Evolutionary conservation across 805 yeast genomes (phyloP).

Genomic region (Lachancea cidri): DNA sequence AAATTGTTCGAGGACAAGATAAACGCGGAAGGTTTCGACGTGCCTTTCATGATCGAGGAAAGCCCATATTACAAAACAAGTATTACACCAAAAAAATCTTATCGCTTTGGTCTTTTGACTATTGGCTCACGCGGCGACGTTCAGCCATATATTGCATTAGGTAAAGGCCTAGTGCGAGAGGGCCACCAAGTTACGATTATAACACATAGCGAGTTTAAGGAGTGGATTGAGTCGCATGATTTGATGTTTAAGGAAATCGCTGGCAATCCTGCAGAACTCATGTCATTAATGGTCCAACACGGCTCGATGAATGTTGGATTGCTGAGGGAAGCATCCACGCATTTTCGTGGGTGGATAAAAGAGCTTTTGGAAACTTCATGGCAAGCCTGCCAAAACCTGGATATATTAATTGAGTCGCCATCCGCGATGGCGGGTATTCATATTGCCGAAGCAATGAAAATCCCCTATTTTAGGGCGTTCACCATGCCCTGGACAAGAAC

Average conservation of each 20-base stretch:
- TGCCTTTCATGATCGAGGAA: constrained; percentile 66
- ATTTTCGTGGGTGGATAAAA: constrained; percentile 77
- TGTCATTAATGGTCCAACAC: constrained; percentile 89
- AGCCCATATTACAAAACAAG: constrained; percentile 49
- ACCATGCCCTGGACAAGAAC: constrained; percentile 99
- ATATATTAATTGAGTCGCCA: constrained; percentile 89
- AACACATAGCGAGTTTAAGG: constrained; percentile 75
- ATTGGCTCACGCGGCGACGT: constrained; percentile 97
- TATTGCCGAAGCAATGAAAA: constrained; percentile 84
- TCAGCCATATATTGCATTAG: constrained; percentile 92
- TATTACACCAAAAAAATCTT: constrained; percentile 48
- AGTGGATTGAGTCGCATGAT: constrained; percentile 66
- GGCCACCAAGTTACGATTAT: constrained; percentile 85
- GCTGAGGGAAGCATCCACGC: constrained; percentile 72
- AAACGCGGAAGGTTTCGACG: constrained; percentile 54
- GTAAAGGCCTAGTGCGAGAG: constrained; percentile 67
- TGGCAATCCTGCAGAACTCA: constrained; percentile 87
- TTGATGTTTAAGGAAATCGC: constrained; percentile 71
- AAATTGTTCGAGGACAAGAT: constrained; percentile 64
- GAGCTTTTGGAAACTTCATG: constrained; percentile 71
- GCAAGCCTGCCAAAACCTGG: constrained; percentile 79
- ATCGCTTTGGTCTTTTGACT: constrained; percentile 65
- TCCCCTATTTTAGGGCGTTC: constrained; percentile 91
- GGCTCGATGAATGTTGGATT: constrained; percentile 82
- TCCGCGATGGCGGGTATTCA: constrained; percentile 95